These are phyloP conservation scores for Pichia sp. DNA, from an alignment of 1,139 yeast species.

Conservation along the genomic window DNA sequence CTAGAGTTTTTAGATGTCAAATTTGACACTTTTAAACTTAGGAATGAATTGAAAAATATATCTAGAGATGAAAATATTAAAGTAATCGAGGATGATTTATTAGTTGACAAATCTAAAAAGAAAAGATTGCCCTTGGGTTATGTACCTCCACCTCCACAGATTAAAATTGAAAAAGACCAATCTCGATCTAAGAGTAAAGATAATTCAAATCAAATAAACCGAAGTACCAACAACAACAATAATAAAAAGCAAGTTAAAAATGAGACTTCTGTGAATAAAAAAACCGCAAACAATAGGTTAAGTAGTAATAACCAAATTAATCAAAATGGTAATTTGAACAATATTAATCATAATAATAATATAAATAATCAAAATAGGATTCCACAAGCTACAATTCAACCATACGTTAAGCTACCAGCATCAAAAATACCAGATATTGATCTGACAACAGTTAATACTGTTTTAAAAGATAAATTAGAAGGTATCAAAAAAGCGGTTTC, in stretches of 20 bases:
- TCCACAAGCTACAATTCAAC: conserved; percentile 42
- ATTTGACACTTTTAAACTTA: conserved; percentile 56
- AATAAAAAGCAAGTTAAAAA: neutral
- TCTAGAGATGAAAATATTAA: conserved; percentile 71
- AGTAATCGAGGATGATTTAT: conserved; percentile 77
- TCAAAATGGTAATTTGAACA: neutral
- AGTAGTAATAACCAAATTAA: neutral
- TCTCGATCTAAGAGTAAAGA: conserved; percentile 7
- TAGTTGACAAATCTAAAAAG: conserved; percentile 74
- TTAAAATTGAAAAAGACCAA: conserved; percentile 25
- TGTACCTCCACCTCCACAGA: conserved; percentile 19
- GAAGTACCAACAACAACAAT: conserved; percentile 6
- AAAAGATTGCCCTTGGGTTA: conserved; percentile 33
- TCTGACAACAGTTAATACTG: conserved; percentile 72
- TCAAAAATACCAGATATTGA: conserved; percentile 93
- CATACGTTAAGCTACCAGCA: conserved; percentile 81
- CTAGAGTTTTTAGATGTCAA: conserved; percentile 55
- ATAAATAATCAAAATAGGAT: conserved; percentile 7
- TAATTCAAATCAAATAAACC: conserved; percentile 1
- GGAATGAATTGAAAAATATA: conserved; percentile 64
- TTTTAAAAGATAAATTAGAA: conserved; percentile 68
- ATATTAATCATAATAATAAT: neutral
- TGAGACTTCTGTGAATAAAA: neutral
- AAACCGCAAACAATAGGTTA: conserved; percentile 8
- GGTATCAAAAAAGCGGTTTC: conserved; percentile 76